Evolutionary conservation across 192 early-diverging fungal genomes (phyloP).

Genomic region (Podila horticola): DNA sequence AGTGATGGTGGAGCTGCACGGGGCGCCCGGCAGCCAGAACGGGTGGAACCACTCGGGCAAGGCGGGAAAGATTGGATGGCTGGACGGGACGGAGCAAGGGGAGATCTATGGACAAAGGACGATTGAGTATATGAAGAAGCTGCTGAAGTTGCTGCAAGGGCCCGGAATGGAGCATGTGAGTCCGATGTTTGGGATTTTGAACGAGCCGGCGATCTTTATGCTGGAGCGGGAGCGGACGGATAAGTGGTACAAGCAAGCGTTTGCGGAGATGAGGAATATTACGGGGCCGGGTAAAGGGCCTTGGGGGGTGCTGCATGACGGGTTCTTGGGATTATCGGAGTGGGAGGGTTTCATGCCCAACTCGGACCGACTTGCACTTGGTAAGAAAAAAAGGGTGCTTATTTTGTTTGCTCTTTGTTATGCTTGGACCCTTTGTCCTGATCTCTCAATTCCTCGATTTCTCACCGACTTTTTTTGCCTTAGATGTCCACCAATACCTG

Average conservation of each 20-base stretch:
- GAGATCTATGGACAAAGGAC: conserved; percentile 62
- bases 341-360: conserved; percentile 60
- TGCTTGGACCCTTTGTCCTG: background rate
- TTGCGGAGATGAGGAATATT: conserved; percentile 45
- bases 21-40: conserved; percentile 79
- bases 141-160: conserved; percentile 61
- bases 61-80: conserved; percentile 32
- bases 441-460: background rate
- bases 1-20: conserved; percentile 77
- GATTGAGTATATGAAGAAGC: conserved; percentile 59
- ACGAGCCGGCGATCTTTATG: conserved; percentile 56
- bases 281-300: conserved; percentile 42
- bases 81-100: conserved; percentile 48
- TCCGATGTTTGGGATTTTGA: conserved; percentile 61
- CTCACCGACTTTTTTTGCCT: background rate
- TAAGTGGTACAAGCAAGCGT: conserved; percentile 58
- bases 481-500: conserved; percentile 63
- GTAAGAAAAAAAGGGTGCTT: conserved; percentile 38
- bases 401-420: background rate
- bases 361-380: conserved; percentile 55
- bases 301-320: conserved; percentile 59
- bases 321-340: conserved; percentile 52
- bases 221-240: conserved; percentile 12
- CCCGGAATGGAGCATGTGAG: conserved; percentile 61
- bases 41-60: conserved; percentile 70